Conservation (phyloP, 345 rosid genomes). For the Moricandia moricandioides region DNA sequence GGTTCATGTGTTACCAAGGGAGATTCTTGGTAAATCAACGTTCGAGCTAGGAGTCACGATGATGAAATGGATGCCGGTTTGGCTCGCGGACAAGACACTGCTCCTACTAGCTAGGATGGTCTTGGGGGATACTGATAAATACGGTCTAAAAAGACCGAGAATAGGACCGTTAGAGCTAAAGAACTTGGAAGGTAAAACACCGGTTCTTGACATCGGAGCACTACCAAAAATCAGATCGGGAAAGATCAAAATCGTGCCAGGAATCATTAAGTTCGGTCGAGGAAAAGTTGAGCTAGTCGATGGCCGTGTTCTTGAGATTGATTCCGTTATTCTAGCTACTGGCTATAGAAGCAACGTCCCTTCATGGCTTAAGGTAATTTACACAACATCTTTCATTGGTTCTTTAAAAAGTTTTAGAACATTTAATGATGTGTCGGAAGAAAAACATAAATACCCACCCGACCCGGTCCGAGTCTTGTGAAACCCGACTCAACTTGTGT, state of each 20-base stretch:
- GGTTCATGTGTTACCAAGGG: constrained; percentile 94
- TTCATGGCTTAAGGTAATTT: constrained; percentile 77
- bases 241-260: constrained; percentile 65
- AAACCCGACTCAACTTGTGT: constrained; percentile 18
- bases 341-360: constrained; percentile 95
- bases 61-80: constrained; percentile 67
- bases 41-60: constrained; percentile 53
- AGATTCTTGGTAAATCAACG: constrained; percentile 71
- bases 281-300: constrained; percentile 64
- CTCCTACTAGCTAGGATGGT: constrained; percentile 52
- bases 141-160: constrained; percentile 66
- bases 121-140: constrained; percentile 57
- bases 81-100: constrained; percentile 69
- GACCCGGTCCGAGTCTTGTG: constrained; percentile 33
- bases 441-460: constrained; percentile 27
- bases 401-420: background rate
- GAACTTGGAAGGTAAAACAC: constrained; percentile 66
- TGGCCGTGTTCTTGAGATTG: constrained; percentile 57
- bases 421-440: constrained; percentile 33
- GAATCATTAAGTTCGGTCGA: constrained; percentile 52
- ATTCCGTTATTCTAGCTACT: constrained; percentile 77
- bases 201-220: constrained; percentile 78
- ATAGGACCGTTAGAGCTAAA: constrained; percentile 68
- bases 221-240: constrained; percentile 66
- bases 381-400: background rate